A percentile compares a stretch with the other conserved stretches of the same genome.
Evolutionary conservation across 495 filamentous ascomycete species (phyloP).

Genomic region (Staphylotrichum tortipilum): DNA sequence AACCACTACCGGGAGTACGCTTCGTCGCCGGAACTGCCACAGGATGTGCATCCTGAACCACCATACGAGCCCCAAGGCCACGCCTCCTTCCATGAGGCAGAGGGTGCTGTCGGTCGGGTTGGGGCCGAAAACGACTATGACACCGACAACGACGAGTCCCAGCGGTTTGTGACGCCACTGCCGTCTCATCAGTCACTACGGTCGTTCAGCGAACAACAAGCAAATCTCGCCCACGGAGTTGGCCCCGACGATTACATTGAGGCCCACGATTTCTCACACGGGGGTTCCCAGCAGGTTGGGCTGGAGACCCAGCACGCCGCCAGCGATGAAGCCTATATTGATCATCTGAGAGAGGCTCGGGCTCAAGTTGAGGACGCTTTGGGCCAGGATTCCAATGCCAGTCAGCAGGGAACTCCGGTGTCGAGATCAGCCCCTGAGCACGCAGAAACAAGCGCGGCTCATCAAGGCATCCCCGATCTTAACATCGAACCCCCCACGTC

Average conservation of each 20-base stretch:
- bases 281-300: neutral
- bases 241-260: neutral
- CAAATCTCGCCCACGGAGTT: neutral
- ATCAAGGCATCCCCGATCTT: too few species aligned
- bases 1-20: neutral
- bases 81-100: neutral
- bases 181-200: neutral
- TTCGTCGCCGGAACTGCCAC: neutral
- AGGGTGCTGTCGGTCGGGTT: neutral
- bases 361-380: neutral
- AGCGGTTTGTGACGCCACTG: slow-evolving; percentile 8
- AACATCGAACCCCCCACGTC: neutral
- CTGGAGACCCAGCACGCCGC: slow-evolving; percentile 12
- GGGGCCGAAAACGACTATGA: neutral
- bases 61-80: neutral
- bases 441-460: too few species aligned
- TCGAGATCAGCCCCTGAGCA: too few species aligned
- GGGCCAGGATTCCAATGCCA: neutral
- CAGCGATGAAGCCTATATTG: slow-evolving; percentile 18
- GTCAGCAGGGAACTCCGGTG: neutral
- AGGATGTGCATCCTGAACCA: neutral
- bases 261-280: neutral
- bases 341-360: slow-evolving; percentile 11
- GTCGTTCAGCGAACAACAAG: neutral
- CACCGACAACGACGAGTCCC: neutral